Evolutionary conservation across 2,329 filamentous ascomycete species (phyloP).

Genomic region (Aschersonia sp.): DNA sequence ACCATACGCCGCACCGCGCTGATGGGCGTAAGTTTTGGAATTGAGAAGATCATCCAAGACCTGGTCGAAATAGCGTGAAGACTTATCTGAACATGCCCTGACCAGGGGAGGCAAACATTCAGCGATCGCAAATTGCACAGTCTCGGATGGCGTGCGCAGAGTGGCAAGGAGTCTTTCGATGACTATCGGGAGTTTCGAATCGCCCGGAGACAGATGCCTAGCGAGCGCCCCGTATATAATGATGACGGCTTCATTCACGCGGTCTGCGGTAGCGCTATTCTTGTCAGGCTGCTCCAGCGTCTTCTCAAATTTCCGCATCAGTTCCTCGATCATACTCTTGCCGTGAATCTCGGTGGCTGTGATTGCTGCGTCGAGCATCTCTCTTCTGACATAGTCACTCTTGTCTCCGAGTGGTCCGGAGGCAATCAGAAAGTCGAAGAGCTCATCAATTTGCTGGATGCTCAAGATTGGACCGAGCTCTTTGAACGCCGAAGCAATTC

Average conservation of each 20-base stretch:
- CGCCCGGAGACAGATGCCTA: constrained; percentile 71
- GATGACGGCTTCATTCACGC: constrained; percentile 92
- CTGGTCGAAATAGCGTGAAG: constrained; percentile 64
- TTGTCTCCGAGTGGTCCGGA: constrained; percentile 77
- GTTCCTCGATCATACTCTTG: constrained; percentile 64
- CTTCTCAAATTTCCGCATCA: constrained; percentile 85
- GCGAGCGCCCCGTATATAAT: constrained; percentile 93
- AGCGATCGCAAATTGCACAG: constrained; percentile 90
- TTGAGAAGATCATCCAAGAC: constrained; percentile 71
- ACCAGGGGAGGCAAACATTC: constrained; percentile 89
- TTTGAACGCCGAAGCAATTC: constrained; percentile 75
- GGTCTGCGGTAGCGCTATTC: constrained; percentile 66
- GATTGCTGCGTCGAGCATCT: constrained; percentile 87
- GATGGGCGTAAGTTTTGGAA: constrained; percentile 81
- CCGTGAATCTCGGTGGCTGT: constrained; percentile 69
- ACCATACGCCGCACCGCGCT: constrained; percentile 88
- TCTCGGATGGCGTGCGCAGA: constrained; percentile 86
- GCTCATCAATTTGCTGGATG: constrained; percentile 53
- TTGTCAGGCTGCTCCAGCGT: constrained; percentile 78
- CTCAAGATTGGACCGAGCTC: constrained; percentile 62
- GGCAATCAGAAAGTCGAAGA: constrained; percentile 76
- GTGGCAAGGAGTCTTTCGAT: constrained; percentile 76
- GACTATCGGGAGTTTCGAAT: constrained; percentile 75
- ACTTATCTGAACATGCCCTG: constrained; percentile 62
- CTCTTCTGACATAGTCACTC: constrained; percentile 60